Evolutionary conservation across 148 eudicot genomes (phyloP), one percentile per base, ranked within the genome.

Genomic region (Heliosperma pusillum): DNA sequence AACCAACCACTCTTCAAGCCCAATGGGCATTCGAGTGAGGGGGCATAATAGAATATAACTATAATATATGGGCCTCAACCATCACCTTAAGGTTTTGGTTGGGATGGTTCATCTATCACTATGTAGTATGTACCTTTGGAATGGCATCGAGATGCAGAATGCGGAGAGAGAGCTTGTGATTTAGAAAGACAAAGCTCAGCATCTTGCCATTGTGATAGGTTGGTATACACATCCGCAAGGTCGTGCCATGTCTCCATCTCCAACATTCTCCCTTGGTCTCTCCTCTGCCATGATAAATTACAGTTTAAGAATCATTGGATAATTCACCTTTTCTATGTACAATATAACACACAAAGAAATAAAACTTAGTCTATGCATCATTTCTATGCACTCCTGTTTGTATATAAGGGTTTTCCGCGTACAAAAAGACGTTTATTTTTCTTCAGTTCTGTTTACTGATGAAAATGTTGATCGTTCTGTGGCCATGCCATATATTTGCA

Each of bases 171-270:
- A 56, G 88, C 89, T 77, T 86, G 82, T 17, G 98, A 91, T 84
- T 91, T 93, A 50, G 83, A 77, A 74, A 93, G 89, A 70, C 97
- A 93, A 47, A 81, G 80, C 82, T 93, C 97, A 26, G 97, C 94
- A 85, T 91, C 98, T 26, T 77, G 78, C 97, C 97, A 93, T 36
- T 88, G 97, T 61, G 89, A 89, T 65, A 84, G 84, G 80, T 87
- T 88, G 36, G 89, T 86, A 56, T 93, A 93, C 21, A 89, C 69
- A 40, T 87, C 85, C 19, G 98, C 95, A 69, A 93, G 91, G 78
- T 93, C 98, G 79, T 89, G 92, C 98, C 97, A 93, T 10, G 95
- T 91, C 81, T 91, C 95, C 86, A 88, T 79, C 88, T 93, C 98
- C 76, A 93, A 79, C 55, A 80, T 68, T 83, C 80, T 82, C 30